Evolutionary conservation across 768 basidiomycete genomes (phyloP).

Genomic region (Xerocomus potaroensis): DNA sequence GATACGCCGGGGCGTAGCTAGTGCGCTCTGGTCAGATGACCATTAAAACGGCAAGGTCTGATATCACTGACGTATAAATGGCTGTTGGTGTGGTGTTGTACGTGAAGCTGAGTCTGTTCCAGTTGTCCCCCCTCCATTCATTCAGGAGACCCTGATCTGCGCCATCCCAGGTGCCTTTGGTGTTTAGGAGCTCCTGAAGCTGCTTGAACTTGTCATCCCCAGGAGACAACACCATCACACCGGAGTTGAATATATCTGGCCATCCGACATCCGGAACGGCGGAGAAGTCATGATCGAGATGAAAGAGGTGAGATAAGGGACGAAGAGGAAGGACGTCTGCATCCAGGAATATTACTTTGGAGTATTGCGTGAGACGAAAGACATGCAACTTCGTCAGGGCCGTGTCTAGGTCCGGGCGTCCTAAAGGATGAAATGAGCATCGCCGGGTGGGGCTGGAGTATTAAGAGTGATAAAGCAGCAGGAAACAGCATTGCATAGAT

Average conservation of each 20-base stretch:
- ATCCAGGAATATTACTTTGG: conserved; percentile 87
- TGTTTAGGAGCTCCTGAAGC: conserved; percentile 62
- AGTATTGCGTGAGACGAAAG: conserved; percentile 85
- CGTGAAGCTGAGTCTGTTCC: conserved; percentile 94
- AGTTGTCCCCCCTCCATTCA: conserved; percentile 83
- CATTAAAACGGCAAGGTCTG: conserved; percentile 20
- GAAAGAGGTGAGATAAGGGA: conserved; percentile 91
- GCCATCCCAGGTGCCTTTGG: conserved; percentile 91
- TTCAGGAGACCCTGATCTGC: conserved; percentile 98
- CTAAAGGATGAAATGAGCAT: conserved; percentile 38
- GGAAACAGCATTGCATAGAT: conserved; percentile 17
- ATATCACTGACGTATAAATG: conserved; percentile 79
- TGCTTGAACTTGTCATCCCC: conserved; percentile 78
- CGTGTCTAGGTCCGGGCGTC: conserved; percentile 88
- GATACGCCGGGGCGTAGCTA: conserved; percentile 96
- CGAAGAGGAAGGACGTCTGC: conserved; percentile 87
- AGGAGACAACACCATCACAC: conserved; percentile 84
- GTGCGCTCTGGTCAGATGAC: conserved; percentile 23
- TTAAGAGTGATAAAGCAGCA: conserved; percentile 11
- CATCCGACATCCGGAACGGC: conserved; percentile 97
- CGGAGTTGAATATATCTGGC: conserved; percentile 99
- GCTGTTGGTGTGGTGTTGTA: conserved; percentile 99
- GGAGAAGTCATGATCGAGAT: conserved; percentile 75
- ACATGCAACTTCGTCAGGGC: conserved; percentile 96
- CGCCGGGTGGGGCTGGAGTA: conserved; percentile 9